Conservation (phyloP, 2,329 filamentous ascomycete species). For the Beauveria sp. region DNA sequence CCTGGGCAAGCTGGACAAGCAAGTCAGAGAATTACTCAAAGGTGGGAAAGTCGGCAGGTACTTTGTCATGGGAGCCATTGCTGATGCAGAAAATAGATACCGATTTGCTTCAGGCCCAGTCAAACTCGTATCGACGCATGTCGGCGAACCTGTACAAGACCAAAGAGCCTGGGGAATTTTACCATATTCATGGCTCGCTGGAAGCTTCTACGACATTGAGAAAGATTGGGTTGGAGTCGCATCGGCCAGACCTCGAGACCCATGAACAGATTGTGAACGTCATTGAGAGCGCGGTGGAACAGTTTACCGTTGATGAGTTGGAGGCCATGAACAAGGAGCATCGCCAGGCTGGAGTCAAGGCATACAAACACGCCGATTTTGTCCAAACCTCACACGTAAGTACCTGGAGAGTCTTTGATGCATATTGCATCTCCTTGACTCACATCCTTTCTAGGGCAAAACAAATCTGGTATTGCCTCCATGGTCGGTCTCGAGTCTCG, state of each 20-base stretch:
- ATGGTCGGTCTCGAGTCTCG: conserved; percentile 43
- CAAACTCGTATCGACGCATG: conserved; percentile 61
- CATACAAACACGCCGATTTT: conserved; percentile 53
- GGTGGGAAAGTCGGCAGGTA: conserved; percentile 15
- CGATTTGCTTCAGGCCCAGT: conserved; percentile 63
- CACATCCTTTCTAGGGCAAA: conserved; percentile 32
- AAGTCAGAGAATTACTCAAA: conserved; percentile 25
- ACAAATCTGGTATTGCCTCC: conserved; percentile 33
- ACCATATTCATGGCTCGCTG: conserved; percentile 68
- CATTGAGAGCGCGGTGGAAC: conserved; percentile 52
- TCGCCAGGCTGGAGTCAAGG: conserved; percentile 53
- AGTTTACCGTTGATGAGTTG: conserved; percentile 46
- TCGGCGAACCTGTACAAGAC: conserved; percentile 67
- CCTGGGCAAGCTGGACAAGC: conserved; percentile 29
- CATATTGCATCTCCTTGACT: conserved; percentile 16
- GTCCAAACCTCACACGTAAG: conserved; percentile 39
- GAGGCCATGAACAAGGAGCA: conserved; percentile 49
- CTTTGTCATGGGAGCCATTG: neutral
- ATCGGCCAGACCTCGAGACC: conserved; percentile 52
- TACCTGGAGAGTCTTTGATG: neutral
- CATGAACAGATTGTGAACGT: conserved; percentile 50
- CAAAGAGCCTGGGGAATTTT: conserved; percentile 57
- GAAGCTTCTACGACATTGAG: conserved; percentile 61
- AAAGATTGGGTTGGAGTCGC: conserved; percentile 61
- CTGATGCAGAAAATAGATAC: conserved; percentile 44